Evolutionary conservation across 2,329 filamentous ascomycete genomes (phyloP).

Genomic region (Camptophora hylomeconis): DNA sequence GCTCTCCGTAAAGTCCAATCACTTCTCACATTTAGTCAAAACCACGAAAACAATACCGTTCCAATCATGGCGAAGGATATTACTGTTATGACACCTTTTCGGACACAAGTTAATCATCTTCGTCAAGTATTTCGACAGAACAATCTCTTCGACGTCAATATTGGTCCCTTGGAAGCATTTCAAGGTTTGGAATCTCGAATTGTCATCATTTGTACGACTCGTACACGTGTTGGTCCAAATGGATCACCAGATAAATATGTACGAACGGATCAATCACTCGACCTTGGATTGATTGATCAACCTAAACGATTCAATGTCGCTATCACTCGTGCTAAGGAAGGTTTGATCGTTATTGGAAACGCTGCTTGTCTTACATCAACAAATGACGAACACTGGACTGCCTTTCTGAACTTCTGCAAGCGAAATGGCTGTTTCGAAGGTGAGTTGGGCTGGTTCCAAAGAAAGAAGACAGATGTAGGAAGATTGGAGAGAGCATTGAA

Average conservation of each 20-base stretch:
- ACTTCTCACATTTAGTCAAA: slow-evolving; percentile 20
- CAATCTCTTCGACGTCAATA: slow-evolving; percentile 26
- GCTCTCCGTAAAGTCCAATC: slow-evolving; percentile 10
- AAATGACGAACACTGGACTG: slow-evolving; percentile 24
- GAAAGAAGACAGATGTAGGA: neutral
- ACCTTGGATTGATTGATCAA: slow-evolving; percentile 25
- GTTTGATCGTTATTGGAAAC: slow-evolving; percentile 23
- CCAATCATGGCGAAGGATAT: slow-evolving; percentile 22
- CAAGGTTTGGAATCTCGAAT: slow-evolving; percentile 32
- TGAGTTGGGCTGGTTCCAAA: slow-evolving; percentile 6
- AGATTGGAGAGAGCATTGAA: slow-evolving; percentile 6
- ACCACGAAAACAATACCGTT: slow-evolving; percentile 15
- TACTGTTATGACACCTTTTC: slow-evolving; percentile 32
- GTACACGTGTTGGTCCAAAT: slow-evolving; percentile 14
- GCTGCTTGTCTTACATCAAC: slow-evolving; percentile 18
- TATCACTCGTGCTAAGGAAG: slow-evolving; percentile 26
- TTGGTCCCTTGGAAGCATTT: slow-evolving; percentile 34
- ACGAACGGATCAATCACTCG: slow-evolving; percentile 12
- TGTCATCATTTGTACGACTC: slow-evolving; percentile 33
- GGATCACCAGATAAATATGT: slow-evolving; percentile 10
- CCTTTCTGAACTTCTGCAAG: slow-evolving; percentile 26
- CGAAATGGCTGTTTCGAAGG: slow-evolving; percentile 24
- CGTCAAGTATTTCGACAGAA: slow-evolving; percentile 23
- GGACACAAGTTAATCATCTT: slow-evolving; percentile 31
- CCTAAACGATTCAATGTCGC: slow-evolving; percentile 30